phyloP scores from a whole-genome alignment of 305 asterid genomes.

The Fraxinus latifolia region DNA sequence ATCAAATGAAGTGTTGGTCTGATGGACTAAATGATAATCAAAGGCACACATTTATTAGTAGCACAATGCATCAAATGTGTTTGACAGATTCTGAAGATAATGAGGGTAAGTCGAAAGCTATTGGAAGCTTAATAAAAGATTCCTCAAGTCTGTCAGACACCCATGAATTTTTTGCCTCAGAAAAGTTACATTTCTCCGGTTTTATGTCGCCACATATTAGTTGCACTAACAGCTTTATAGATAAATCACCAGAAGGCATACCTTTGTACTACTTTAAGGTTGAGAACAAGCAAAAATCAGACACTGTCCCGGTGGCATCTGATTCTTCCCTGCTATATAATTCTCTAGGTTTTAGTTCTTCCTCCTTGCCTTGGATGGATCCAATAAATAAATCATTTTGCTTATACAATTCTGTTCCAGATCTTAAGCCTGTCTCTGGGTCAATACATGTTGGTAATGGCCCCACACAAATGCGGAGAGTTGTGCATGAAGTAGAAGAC shows the following conservation, averaged over 20 bases:
- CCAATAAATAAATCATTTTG: conserved; percentile 78
- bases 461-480: conserved; percentile 73
- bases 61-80: conserved; percentile 35
- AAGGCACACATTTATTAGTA: conserved; percentile 35
- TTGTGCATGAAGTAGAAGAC: conserved; percentile 91
- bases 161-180: conserved; percentile 62
- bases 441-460: conserved; percentile 69
- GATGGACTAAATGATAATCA: conserved; percentile 54
- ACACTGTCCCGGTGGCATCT: conserved; percentile 48
- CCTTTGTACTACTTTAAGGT: conserved; percentile 85
- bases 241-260: conserved; percentile 85
- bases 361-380: conserved; percentile 91
- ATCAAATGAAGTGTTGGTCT: conserved; percentile 60
- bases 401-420: conserved; percentile 69
- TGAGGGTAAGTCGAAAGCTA: conserved; percentile 50
- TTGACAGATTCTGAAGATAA: conserved; percentile 40
- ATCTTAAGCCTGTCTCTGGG: conserved; percentile 73
- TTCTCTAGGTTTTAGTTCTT: conserved; percentile 73
- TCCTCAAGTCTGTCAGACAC: conserved; percentile 43
- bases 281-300: conserved; percentile 52
- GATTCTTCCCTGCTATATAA: conserved; percentile 60
- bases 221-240: conserved; percentile 80
- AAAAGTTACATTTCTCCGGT: conserved; percentile 86
- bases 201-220: conserved; percentile 91
- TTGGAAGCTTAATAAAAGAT: conserved; percentile 52